A percentile compares a stretch with the other conserved stretches of the same genome.
These are phyloP conservation scores for Chlorella sorokiniana DNA, from an alignment of 139 green algal species.

Conservation along the genomic window DNA sequence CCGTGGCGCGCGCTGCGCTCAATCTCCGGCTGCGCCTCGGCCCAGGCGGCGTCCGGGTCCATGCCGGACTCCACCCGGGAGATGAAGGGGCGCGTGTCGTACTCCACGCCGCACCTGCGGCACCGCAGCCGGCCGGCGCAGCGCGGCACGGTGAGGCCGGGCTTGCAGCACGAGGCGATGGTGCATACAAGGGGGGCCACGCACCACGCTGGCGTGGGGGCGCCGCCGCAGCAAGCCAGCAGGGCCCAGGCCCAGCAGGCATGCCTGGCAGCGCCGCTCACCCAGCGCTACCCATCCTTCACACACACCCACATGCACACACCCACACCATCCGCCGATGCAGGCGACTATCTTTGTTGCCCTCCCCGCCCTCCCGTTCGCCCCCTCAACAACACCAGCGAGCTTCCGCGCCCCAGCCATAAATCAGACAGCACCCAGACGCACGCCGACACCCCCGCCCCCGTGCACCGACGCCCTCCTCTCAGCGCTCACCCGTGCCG, in stretches of 20 bases:
- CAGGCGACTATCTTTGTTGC: too few species aligned
- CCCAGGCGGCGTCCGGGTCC: slow-evolving; percentile 60
- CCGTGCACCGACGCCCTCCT: background rate
- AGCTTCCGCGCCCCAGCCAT: too few species aligned
- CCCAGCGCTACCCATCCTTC: too few species aligned
- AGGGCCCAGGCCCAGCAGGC: background rate
- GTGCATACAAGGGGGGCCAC: too few species aligned
- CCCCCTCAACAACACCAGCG: too few species aligned
- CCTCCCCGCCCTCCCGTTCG: too few species aligned
- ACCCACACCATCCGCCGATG: too few species aligned
- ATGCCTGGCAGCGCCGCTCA: background rate
- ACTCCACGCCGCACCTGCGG: slow-evolving; percentile 70
- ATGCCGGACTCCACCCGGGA: slow-evolving; percentile 64
- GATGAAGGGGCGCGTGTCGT: slow-evolving; percentile 74
- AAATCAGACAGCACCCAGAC: background rate
- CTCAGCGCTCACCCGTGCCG: slow-evolving; percentile 67
- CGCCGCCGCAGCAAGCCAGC: background rate
- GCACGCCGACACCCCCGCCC: background rate
- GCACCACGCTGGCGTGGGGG: too few species aligned
- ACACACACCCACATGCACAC: too few species aligned
- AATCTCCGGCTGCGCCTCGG: slow-evolving; percentile 52
- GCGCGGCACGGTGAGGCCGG: too few species aligned
- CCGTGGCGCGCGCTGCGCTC: slow-evolving; percentile 46
- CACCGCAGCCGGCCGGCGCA: too few species aligned
- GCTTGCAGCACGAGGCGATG: too few species aligned